Percentiles rank a stretch among this genome's conserved stretches.
Conservation (phyloP, 768 basidiomycete genomes). For the Fistulinella prunicolor region DNA sequence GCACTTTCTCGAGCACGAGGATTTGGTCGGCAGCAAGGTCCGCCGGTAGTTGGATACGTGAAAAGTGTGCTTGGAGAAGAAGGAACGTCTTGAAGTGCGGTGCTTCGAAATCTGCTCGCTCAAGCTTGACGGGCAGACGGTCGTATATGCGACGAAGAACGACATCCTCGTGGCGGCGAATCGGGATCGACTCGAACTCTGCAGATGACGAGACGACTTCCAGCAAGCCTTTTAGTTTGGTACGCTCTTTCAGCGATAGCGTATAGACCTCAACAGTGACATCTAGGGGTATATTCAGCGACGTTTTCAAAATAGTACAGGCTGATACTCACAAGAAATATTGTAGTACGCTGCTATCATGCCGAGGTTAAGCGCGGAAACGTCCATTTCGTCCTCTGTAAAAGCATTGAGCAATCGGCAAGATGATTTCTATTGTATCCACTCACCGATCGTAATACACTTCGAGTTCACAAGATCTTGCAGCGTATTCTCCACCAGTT, state of each 20-base stretch:
- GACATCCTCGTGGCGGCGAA: conserved; percentile 88
- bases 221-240: conserved; percentile 93
- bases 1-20: conserved; percentile 83
- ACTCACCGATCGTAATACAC: conserved; percentile 81
- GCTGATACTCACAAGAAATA: conserved; percentile 67
- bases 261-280: conserved; percentile 98
- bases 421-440: conserved; percentile 11
- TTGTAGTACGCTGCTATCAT: conserved; percentile 99
- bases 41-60: conserved; percentile 85
- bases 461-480: conserved; percentile 92
- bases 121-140: conserved; percentile 93
- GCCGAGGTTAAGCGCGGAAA: conserved; percentile 88
- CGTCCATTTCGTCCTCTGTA: conserved; percentile 87
- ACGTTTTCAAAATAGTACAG: neutral
- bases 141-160: conserved; percentile 90
- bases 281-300: conserved; percentile 44
- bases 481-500: conserved; percentile 91
- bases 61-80: conserved; percentile 95
- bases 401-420: neutral
- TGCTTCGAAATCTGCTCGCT: conserved; percentile 79
- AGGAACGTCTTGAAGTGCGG: conserved; percentile 99
- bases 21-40: conserved; percentile 92
- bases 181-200: conserved; percentile 93
- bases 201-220: conserved; percentile 97
- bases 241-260: conserved; percentile 90